A percentile compares a stretch with the other conserved stretches of the same genome.
Conservation (phyloP, 2,329 filamentous ascomycete species). For the Corinectria fuckeliana region DNA sequence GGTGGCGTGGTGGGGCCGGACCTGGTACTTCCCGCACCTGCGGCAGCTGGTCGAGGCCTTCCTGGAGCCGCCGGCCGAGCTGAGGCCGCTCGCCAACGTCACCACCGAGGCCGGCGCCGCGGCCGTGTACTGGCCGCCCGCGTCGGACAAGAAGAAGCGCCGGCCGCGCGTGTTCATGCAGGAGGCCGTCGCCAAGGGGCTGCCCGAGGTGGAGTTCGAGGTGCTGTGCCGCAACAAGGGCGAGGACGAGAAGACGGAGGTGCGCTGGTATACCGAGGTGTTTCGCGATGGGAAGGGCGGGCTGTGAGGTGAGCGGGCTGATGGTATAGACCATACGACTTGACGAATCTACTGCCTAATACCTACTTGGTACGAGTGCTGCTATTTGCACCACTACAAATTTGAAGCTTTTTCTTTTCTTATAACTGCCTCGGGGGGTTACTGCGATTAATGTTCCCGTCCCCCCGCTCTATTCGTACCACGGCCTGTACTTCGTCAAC, state of each 20-base stretch:
- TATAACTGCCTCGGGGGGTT: too few relatives aligned
- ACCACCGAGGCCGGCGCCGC: neutral
- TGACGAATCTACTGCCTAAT: neutral
- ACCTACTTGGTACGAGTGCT: too few relatives aligned
- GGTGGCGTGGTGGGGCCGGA: constrained; percentile 26
- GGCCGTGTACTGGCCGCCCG: constrained; percentile 21
- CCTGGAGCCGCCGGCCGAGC: constrained; percentile 3
- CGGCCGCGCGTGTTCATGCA: constrained; percentile 16
- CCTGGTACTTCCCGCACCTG: constrained; percentile 31
- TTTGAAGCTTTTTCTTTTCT: too few relatives aligned
- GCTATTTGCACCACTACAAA: neutral
- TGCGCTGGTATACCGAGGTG: constrained; percentile 20
- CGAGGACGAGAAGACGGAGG: neutral
- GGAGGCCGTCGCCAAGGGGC: neutral
- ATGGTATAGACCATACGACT: neutral
- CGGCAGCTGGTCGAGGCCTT: constrained; percentile 7
- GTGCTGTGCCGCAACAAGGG: constrained; percentile 6
- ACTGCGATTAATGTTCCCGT: too few relatives aligned
- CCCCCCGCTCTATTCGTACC: too few relatives aligned
- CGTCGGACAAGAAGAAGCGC: neutral
- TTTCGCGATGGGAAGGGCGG: constrained; percentile 25
- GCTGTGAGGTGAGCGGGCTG: neutral
- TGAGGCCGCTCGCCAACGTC: neutral
- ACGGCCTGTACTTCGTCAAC: too few relatives aligned
- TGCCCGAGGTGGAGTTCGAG: constrained; percentile 17